Percentiles rank a stretch among this genome's conserved stretches.
These are phyloP conservation scores for Phoma sp. DNA, from an alignment of 2,329 filamentous ascomycete species.

Conservation along the genomic window DNA sequence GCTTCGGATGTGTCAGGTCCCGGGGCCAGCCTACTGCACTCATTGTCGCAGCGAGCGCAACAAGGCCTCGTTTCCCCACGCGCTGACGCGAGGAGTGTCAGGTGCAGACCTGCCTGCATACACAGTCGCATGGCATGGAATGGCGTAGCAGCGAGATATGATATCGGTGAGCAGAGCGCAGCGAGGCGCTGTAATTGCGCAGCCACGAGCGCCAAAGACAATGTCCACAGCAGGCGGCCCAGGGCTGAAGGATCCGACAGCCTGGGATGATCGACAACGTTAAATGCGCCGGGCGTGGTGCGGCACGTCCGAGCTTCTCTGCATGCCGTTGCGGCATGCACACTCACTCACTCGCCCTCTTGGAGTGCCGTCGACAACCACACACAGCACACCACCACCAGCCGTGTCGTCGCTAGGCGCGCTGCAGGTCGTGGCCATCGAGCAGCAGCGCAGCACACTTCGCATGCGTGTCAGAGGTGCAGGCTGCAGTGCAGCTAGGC, in stretches of 20 bases:
- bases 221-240: neutral
- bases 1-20: slow-evolving; percentile 44
- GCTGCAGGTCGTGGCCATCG: no score
- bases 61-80: neutral
- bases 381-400: neutral
- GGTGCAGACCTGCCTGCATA: neutral
- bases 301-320: slow-evolving; percentile 10
- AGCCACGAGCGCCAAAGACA: neutral
- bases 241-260: slow-evolving; percentile 16
- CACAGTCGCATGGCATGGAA: neutral
- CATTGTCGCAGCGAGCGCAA: slow-evolving; percentile 26
- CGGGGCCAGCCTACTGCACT: slow-evolving; percentile 37
- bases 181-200: neutral
- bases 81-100: slow-evolving; percentile 13
- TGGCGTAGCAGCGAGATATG: neutral
- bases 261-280: slow-evolving; percentile 20
- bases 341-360: neutral
- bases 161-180: slow-evolving; percentile 5
- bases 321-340: neutral
- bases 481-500: slow-evolving; percentile 1
- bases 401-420: neutral
- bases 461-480: neutral
- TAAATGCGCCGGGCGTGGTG: slow-evolving; percentile 10
- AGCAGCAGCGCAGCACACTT: neutral
- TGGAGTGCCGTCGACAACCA: neutral